Conservation (phyloP, 345 rosid genomes). For the Alliaria petiolata region DNA sequence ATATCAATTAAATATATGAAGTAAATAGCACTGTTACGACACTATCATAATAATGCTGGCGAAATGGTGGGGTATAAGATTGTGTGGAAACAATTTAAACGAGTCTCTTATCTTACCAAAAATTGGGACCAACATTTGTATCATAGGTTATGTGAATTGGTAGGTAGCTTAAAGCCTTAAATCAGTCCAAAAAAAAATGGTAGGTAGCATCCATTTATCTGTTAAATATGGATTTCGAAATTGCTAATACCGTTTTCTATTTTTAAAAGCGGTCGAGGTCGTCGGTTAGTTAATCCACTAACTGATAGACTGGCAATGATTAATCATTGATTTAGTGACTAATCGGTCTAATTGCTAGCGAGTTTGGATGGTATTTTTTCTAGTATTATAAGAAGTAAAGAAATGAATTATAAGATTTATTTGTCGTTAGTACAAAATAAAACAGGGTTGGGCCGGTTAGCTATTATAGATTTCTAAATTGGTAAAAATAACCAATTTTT, state of each 20-base stretch:
- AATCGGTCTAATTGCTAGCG: too few relatives aligned
- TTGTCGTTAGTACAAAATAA: background rate
- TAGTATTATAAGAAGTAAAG: background rate
- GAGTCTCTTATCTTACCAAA: conserved; percentile 8
- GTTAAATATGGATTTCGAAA: background rate
- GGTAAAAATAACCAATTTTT: too few relatives aligned
- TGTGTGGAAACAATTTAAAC: conserved; percentile 24
- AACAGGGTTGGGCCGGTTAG: too few relatives aligned
- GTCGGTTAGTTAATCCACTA: background rate
- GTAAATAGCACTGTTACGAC: conserved; percentile 1
- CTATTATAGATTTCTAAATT: too few relatives aligned
- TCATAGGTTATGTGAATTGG: background rate
- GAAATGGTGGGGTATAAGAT: conserved; percentile 24
- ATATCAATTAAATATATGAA: background rate
- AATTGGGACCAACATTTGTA: conserved; percentile 7
- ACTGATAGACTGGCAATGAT: background rate
- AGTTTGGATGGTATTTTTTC: background rate
- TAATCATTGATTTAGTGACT: too few relatives aligned
- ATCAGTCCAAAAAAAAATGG: too few relatives aligned
- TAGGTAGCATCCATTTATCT: background rate
- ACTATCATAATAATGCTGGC: conserved; percentile 19
- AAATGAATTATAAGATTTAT: background rate
- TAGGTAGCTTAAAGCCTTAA: background rate
- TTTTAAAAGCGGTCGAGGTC: background rate
- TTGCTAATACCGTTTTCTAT: background rate